These are phyloP conservation scores for Polysphondylium violaceum DNA, from an alignment of 78 protist species.

Conservation along the genomic window DNA sequence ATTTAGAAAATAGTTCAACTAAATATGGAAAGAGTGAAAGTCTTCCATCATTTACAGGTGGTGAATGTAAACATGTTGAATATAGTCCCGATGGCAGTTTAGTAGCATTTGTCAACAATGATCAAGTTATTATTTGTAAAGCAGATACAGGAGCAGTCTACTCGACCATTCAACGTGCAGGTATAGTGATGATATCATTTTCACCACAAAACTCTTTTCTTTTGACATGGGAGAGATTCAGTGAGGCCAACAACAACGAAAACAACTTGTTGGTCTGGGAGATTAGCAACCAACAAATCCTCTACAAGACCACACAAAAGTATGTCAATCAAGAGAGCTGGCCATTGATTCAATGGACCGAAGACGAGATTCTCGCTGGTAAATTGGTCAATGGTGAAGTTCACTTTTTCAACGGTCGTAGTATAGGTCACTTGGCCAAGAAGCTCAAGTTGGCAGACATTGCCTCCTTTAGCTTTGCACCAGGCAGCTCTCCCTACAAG, in stretches of 20 bases:
- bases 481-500: slow-evolving; percentile 10
- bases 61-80: slow-evolving; percentile 55
- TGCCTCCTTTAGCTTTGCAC: slow-evolving; percentile 44
- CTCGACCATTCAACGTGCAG: slow-evolving; percentile 29
- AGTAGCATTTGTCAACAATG: slow-evolving; percentile 52
- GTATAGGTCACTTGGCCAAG: slow-evolving; percentile 59
- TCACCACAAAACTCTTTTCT: slow-evolving; percentile 71
- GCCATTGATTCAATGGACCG: slow-evolving; percentile 77
- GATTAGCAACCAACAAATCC: background rate
- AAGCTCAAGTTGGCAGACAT: slow-evolving; percentile 37
- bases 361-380: slow-evolving; percentile 71
- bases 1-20: slow-evolving; percentile 22
- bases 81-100: slow-evolving; percentile 57
- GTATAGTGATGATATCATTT: slow-evolving; percentile 42
- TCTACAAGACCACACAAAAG: slow-evolving; percentile 25
- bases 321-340: slow-evolving; percentile 34
- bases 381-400: slow-evolving; percentile 26
- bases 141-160: slow-evolving; percentile 1
- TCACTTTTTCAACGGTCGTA: slow-evolving; percentile 71
- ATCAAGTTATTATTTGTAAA: slow-evolving; percentile 18
- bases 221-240: slow-evolving; percentile 74
- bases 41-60: background rate
- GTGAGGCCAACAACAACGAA: slow-evolving; percentile 41
- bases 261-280: slow-evolving; percentile 64
- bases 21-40: slow-evolving; percentile 25